A percentile compares a stretch with the other conserved stretches of the same genome.
Evolutionary conservation across 495 filamentous ascomycete species (phyloP).

Genomic region (Hapsidospora chrysogenum): DNA sequence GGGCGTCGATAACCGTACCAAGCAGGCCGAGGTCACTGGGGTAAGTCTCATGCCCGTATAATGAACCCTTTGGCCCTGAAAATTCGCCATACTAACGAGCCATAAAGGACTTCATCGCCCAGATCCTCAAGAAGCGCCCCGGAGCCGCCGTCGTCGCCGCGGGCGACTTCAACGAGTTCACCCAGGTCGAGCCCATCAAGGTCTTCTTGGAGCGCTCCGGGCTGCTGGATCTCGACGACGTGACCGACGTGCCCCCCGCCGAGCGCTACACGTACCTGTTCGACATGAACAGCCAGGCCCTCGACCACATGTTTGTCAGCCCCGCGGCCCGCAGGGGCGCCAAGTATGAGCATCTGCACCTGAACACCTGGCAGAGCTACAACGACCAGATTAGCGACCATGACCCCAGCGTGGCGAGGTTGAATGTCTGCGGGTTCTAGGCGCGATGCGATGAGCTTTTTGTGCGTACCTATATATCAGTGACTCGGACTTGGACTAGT

Average conservation of each 20-base stretch:
- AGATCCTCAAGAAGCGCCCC: slow-evolving; percentile 25
- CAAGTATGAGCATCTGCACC: slow-evolving; percentile 41
- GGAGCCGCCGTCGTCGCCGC: slow-evolving; percentile 28
- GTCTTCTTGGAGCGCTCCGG: slow-evolving; percentile 22
- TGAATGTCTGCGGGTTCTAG: slow-evolving; percentile 30
- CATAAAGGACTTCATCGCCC: slow-evolving; percentile 16
- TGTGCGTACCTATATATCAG: too few relatives aligned
- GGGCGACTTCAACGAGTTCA: slow-evolving; percentile 51
- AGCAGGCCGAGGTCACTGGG: slow-evolving; percentile 31
- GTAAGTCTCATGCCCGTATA: slow-evolving; percentile 13
- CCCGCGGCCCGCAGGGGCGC: slow-evolving; percentile 11
- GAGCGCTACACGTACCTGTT: slow-evolving; percentile 47
- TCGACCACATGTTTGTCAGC: slow-evolving; percentile 46
- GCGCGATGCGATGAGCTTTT: too few relatives aligned
- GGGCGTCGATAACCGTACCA: slow-evolving; percentile 25
- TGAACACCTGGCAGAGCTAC: slow-evolving; percentile 38
- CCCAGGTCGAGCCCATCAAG: slow-evolving; percentile 32
- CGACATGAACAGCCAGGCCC: slow-evolving; percentile 35
- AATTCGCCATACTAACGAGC: too few relatives aligned
- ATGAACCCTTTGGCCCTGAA: too few relatives aligned
- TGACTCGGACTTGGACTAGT: too few relatives aligned
- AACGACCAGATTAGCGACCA: slow-evolving; percentile 36
- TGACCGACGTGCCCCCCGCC: slow-evolving; percentile 16
- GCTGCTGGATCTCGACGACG: slow-evolving; percentile 37
- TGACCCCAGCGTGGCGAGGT: slow-evolving; percentile 38